A percentile compares a stretch with the other conserved stretches of the same genome.
Conservation (phyloP, 176 grass and related monocot genomes). For the Leersia perrieri region DNA sequence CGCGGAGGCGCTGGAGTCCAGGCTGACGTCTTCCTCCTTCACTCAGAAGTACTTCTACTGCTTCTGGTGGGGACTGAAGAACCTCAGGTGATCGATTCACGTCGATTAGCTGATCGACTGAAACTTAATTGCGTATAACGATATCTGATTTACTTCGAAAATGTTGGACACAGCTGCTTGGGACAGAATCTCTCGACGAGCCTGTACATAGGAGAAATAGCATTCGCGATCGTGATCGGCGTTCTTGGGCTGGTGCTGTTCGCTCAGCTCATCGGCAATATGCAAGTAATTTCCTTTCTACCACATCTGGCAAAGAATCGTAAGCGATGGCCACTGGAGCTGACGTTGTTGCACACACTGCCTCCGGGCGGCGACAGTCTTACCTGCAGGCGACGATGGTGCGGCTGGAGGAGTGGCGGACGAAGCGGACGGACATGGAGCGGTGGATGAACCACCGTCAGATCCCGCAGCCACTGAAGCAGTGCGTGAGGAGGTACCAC, state of each 20-base stretch:
- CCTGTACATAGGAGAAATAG: slow-evolving; percentile 62
- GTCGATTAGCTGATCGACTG: too few relatives aligned
- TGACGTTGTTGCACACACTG: neutral
- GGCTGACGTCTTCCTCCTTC: slow-evolving; percentile 70
- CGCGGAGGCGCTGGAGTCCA: slow-evolving; percentile 56
- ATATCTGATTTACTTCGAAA: neutral
- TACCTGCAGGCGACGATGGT: slow-evolving; percentile 87
- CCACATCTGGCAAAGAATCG: neutral
- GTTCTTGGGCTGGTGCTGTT: slow-evolving; percentile 87
- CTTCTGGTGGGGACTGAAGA: slow-evolving; percentile 99
- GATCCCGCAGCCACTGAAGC: slow-evolving; percentile 71
- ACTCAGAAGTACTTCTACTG: slow-evolving; percentile 92
- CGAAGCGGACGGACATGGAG: slow-evolving; percentile 85
- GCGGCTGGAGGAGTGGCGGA: slow-evolving; percentile 88
- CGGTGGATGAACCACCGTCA: slow-evolving; percentile 96
- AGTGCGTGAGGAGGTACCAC: slow-evolving; percentile 76
- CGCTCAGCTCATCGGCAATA: slow-evolving; percentile 91
- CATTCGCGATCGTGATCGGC: slow-evolving; percentile 76
- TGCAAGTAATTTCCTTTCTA: slow-evolving; percentile 65
- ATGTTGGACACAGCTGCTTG: slow-evolving; percentile 56
- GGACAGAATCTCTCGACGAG: slow-evolving; percentile 88
- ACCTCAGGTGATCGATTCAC: slow-evolving; percentile 66
- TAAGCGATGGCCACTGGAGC: neutral
- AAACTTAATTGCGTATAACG: neutral
- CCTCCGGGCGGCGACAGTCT: slow-evolving; percentile 43